A percentile compares a stretch with the other conserved stretches of the same genome.
Conservation (phyloP, 495 filamentous ascomycete species). For the Pyrenula aspistea region DNA sequence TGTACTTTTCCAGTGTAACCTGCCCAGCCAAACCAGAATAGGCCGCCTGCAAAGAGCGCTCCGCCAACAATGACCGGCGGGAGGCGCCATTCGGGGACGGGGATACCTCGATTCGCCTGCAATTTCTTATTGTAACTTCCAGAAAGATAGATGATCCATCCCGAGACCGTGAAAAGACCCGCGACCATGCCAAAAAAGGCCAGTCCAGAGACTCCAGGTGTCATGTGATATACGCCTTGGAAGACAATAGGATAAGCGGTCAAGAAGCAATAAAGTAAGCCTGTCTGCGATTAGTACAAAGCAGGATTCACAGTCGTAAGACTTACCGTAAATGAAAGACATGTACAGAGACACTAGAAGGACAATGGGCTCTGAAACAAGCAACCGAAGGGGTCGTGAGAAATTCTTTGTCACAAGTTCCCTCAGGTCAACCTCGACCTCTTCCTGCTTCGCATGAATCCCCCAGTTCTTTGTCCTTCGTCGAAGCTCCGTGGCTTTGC, state of each 20-base stretch:
- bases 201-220: constrained; percentile 24
- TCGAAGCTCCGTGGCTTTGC: constrained; percentile 26
- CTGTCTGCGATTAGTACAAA: background rate
- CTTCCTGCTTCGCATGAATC: constrained; percentile 36
- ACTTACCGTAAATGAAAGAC: constrained; percentile 25
- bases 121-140: constrained; percentile 43
- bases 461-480: constrained; percentile 30
- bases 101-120: constrained; percentile 57
- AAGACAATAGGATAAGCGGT: constrained; percentile 33
- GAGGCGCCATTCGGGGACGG: constrained; percentile 78
- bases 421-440: constrained; percentile 24
- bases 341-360: constrained; percentile 18
- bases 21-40: constrained; percentile 87
- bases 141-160: constrained; percentile 16
- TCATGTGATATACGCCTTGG: constrained; percentile 24
- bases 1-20: constrained; percentile 52
- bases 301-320: too few relatives aligned
- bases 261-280: constrained; percentile 30
- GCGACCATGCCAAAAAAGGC: constrained; percentile 31
- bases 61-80: constrained; percentile 69
- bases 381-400: constrained; percentile 16
- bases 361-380: constrained; percentile 18
- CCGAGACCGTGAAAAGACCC: constrained; percentile 25
- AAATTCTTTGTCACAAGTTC: constrained; percentile 26
- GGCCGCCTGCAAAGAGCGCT: constrained; percentile 56